Evolutionary conservation across 345 rosid species (phyloP), one percentile per base, ranked within the genome.

Genomic region (Rhodamnia rubescens): DNA sequence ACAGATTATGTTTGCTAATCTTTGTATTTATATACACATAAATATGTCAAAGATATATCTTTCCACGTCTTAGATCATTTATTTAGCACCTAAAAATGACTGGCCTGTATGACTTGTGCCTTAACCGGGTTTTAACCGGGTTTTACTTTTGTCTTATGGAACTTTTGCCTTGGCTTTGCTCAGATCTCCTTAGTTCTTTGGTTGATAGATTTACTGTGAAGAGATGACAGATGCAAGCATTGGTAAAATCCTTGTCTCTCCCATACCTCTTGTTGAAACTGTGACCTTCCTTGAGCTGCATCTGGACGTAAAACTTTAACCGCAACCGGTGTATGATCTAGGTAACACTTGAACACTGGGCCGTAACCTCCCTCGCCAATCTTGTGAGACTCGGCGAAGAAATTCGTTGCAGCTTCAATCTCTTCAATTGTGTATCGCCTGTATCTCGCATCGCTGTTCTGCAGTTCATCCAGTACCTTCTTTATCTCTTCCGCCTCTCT

Each of bases 291-390:
- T 89, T 97, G 98, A 55, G 91, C 99, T 15, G 99, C 99, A 88
- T 94, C 98, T 12, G 99, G 98, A 42, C 96, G 94, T 82, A 97
- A 90, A 75, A 96, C 98, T 90, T 97, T 97, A 36, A 97, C 91
- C 58, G 99, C 99, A 53, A 93, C 96, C 1, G 93, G 89, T n/a
- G 99, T 97, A 85, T 96, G 96, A 89, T 95, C 99, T 83, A 97
- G 94, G 61, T 84, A 83, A 81, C 99, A 93, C 90, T 89, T 95
- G 81, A 83, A 97, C 52, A 97, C 99, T 2, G 99, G 98, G 81
- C 99, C 99, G 61, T 97, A 97, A 36, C 99, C 99, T 52, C 99
- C 99, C 94, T 96, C 99, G 1, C 99, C 99, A 12, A 97, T 93
- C 93, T 93, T 94, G 84, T 85, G 90, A 26, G 92, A 86, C 26